phyloP scores from a whole-genome alignment of 2,329 filamentous ascomycete species.

The Cercospora berteroae region DNA sequence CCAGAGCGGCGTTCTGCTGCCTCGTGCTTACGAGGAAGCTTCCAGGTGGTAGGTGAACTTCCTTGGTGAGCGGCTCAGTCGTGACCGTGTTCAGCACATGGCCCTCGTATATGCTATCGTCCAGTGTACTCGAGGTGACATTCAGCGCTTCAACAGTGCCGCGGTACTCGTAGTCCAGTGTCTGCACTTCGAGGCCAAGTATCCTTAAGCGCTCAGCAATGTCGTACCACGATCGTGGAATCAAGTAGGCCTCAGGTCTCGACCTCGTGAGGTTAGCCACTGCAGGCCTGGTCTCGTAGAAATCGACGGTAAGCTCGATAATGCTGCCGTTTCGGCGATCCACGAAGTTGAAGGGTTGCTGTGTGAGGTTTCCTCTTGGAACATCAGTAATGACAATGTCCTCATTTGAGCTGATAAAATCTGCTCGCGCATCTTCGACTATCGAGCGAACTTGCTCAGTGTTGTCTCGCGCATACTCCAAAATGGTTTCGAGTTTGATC shows the following conservation, averaged over 20 bases:
- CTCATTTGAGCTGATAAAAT: conserved; percentile 32
- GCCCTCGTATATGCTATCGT: conserved; percentile 38
- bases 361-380: conserved; percentile 28
- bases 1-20: conserved; percentile 41
- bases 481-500: conserved; percentile 37
- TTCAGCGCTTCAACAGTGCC: conserved; percentile 39
- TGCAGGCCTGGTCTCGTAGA: conserved; percentile 36
- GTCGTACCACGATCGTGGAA: conserved; percentile 39
- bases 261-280: conserved; percentile 38
- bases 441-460: conserved; percentile 31
- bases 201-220: conserved; percentile 36
- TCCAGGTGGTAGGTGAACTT: conserved; percentile 35
- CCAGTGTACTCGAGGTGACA: conserved; percentile 36
- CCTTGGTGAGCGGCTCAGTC: conserved; percentile 29
- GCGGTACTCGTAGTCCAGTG: conserved; percentile 31
- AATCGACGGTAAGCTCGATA: conserved; percentile 38
- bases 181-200: conserved; percentile 38
- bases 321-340: conserved; percentile 36
- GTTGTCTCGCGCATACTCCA: conserved; percentile 38
- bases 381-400: conserved; percentile 39
- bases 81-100: conserved; percentile 37
- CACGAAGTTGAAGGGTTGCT: conserved; percentile 38
- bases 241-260: conserved; percentile 39
- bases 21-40: conserved; percentile 38
- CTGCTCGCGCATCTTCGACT: conserved; percentile 33